Evolutionary conservation across 2,329 filamentous ascomycete species (phyloP).

Genomic region (Helotiales sp.): DNA sequence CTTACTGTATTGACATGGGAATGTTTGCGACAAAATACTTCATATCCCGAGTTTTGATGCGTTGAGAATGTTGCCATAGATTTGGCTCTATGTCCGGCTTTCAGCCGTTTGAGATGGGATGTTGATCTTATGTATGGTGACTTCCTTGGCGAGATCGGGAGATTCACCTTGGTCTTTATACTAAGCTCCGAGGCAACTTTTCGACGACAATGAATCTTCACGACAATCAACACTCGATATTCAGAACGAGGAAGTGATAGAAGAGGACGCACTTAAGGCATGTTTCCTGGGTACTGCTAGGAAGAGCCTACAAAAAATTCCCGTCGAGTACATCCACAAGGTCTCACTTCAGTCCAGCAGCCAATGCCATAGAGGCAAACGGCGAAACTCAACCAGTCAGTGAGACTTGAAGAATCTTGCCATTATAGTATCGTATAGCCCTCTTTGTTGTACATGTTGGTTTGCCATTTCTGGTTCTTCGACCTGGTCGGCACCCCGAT

Average conservation of each 20-base stretch:
- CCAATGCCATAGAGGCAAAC: no score
- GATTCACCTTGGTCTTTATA: background rate
- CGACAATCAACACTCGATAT: background rate
- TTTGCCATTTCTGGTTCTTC: no score
- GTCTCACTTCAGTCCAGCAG: no score
- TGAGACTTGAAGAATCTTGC: no score
- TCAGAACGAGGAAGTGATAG: background rate
- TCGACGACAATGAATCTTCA: background rate
- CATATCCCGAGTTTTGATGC: slow-evolving; percentile 2
- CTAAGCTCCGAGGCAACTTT: background rate
- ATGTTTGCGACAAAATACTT: background rate
- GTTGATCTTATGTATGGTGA: background rate
- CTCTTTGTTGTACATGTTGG: no score
- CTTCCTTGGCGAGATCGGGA: background rate
- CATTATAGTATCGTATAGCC: no score
- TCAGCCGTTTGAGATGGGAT: background rate
- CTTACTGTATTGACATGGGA: background rate
- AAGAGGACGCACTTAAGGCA: background rate
- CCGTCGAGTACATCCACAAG: no score
- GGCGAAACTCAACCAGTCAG: no score
- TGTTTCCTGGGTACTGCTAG: no score
- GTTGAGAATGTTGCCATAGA: background rate
- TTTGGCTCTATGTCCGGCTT: background rate
- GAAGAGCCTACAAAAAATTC: no score
- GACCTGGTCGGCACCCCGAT: no score